Evolutionary conservation across 495 filamentous ascomycete genomes (phyloP).

Genomic region (Podospora appendiculata): DNA sequence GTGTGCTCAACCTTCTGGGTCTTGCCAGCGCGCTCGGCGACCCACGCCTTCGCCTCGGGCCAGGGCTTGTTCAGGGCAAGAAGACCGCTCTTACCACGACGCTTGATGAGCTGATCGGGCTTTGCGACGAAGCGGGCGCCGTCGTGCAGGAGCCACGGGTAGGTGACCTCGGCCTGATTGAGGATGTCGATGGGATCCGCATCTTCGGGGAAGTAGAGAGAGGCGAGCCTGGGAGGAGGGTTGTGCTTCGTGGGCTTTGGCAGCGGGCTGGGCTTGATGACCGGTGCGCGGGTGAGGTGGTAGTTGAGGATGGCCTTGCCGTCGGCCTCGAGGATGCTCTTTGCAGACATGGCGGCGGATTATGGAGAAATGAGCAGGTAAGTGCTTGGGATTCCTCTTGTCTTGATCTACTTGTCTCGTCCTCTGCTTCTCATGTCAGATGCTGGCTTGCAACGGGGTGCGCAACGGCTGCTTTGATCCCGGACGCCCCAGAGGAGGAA

Average conservation of each 20-base stretch:
- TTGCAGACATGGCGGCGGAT: conserved; percentile 78
- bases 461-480: too few species aligned
- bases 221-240: conserved; percentile 80
- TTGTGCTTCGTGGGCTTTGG: conserved; percentile 83
- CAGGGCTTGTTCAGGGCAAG: conserved; percentile 96
- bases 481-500: too few species aligned
- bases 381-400: conserved; percentile 7
- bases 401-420: not conserved
- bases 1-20: conserved; percentile 86
- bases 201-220: conserved; percentile 88
- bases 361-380: not conserved
- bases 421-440: not conserved
- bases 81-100: conserved; percentile 96
- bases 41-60: conserved; percentile 86
- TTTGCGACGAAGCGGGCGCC: conserved; percentile 96
- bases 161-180: conserved; percentile 89
- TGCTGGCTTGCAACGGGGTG: too few species aligned
- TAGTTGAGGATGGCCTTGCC: conserved; percentile 99
- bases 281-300: conserved; percentile 95
- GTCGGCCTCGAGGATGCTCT: conserved; percentile 96
- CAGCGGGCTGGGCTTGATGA: conserved; percentile 96
- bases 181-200: conserved; percentile 75
- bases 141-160: conserved; percentile 80
- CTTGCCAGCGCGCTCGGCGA: conserved; percentile 87
- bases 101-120: conserved; percentile 99